These are phyloP conservation scores for Thermoascus crustaceus DNA, from an alignment of 2,329 filamentous ascomycete species.

Conservation along the genomic window DNA sequence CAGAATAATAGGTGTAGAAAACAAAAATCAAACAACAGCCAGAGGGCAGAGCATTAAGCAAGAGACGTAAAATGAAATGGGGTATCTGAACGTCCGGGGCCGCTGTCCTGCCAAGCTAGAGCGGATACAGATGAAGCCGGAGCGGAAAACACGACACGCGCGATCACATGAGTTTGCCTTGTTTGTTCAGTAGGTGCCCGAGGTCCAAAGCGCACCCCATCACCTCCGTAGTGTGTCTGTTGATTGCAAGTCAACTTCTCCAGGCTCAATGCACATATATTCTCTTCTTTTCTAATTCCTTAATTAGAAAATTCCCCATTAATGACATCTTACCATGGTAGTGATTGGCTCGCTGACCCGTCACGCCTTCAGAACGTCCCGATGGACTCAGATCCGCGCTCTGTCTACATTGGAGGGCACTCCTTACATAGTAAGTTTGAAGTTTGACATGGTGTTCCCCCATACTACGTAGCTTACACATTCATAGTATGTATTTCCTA, in stretches of 20 bases:
- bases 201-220: too few species aligned
- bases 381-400: conserved; percentile 20
- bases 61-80: too few species aligned
- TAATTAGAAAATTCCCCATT: background rate
- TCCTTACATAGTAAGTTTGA: conserved; percentile 31
- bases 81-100: too few species aligned
- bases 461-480: conserved; percentile 9
- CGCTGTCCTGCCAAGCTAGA: background rate
- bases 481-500: conserved; percentile 43
- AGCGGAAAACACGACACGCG: conserved; percentile 9
- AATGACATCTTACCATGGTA: conserved; percentile 16
- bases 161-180: conserved; percentile 24
- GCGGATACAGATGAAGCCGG: conserved; percentile 2
- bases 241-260: too few species aligned
- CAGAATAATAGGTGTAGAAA: too few species aligned
- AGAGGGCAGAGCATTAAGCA: too few species aligned
- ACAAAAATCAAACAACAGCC: too few species aligned
- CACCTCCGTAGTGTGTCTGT: too few species aligned
- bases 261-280: background rate
- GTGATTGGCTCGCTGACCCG: conserved; percentile 13
- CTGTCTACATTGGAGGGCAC: conserved; percentile 32
- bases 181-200: conserved; percentile 17
- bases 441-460: background rate
- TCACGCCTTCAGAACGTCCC: conserved; percentile 12
- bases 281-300: background rate